Evolutionary conservation across 2,329 filamentous ascomycete species (phyloP).

Genomic region (Penicillium vulpinum): DNA sequence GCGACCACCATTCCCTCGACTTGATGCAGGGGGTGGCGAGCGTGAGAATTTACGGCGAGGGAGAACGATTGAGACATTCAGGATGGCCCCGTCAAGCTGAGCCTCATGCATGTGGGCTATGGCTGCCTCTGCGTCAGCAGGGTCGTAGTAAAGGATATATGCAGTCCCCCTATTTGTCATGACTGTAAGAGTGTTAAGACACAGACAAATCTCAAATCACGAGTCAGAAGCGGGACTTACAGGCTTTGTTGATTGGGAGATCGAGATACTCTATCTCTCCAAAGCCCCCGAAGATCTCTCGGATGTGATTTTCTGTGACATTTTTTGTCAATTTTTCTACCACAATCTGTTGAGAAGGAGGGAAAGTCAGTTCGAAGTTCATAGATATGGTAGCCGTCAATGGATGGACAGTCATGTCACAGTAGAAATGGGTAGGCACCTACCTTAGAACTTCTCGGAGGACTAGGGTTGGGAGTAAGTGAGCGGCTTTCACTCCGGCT

Average conservation of each 20-base stretch:
- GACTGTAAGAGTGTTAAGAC: slow-evolving; percentile 54
- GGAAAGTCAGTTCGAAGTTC: background rate
- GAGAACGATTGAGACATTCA: slow-evolving; percentile 86
- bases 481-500: slow-evolving; percentile 34
- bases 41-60: slow-evolving; percentile 79
- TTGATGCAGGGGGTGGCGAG: slow-evolving; percentile 70
- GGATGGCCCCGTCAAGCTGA: slow-evolving; percentile 78
- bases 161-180: slow-evolving; percentile 89
- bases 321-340: slow-evolving; percentile 96
- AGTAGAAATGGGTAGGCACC: background rate
- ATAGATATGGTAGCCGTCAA: background rate
- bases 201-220: background rate
- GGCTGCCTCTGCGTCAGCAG: slow-evolving; percentile 78
- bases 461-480: slow-evolving; percentile 24
- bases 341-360: slow-evolving; percentile 62
- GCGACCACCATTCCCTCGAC: slow-evolving; percentile 60
- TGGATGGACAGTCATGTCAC: background rate
- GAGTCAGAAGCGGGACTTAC: slow-evolving; percentile 51
- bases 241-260: slow-evolving; percentile 82
- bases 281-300: slow-evolving; percentile 89
- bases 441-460: slow-evolving; percentile 41
- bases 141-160: slow-evolving; percentile 80
- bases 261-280: slow-evolving; percentile 84
- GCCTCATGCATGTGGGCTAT: slow-evolving; percentile 98
- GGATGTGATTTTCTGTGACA: slow-evolving; percentile 81